Percentiles rank a stretch among this genome's conserved stretches.
These are phyloP conservation scores for Mimosa pudica DNA, from an alignment of 306 rosid species.

Conservation along the genomic window DNA sequence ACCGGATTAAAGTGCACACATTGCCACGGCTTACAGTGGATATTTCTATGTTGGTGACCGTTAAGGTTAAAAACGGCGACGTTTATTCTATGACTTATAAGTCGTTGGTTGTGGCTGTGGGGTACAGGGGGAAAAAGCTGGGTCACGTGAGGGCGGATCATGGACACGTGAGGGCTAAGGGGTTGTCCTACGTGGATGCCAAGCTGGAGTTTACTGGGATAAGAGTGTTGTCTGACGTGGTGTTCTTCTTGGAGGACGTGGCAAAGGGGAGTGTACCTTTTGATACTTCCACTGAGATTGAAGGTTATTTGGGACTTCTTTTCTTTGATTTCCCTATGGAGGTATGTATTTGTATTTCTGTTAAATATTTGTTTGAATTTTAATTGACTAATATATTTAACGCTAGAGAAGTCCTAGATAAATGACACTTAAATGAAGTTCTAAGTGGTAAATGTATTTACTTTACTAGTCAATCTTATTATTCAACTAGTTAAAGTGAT, in stretches of 20 bases:
- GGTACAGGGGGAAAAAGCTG: conserved; percentile 67
- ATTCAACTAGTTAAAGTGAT: too few species aligned
- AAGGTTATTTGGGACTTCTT: conserved; percentile 54
- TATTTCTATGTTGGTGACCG: conserved; percentile 54
- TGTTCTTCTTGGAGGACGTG: conserved; percentile 64
- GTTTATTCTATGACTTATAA: conserved; percentile 61
- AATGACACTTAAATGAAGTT: too few species aligned
- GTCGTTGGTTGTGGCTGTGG: conserved; percentile 58
- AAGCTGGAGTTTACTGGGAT: conserved; percentile 61
- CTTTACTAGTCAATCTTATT: too few species aligned
- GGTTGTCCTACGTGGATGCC: conserved; percentile 73
- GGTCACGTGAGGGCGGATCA: conserved; percentile 58
- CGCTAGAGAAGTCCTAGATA: too few species aligned
- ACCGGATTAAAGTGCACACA: conserved; percentile 51
- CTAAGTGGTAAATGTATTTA: too few species aligned
- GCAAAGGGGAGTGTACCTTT: conserved; percentile 66
- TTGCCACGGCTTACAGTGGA: conserved; percentile 60
- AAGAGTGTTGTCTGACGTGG: conserved; percentile 59
- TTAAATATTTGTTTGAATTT: too few species aligned
- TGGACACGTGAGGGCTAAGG: conserved; percentile 68
- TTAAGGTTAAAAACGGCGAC: conserved; percentile 56
- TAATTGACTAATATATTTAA: too few species aligned
- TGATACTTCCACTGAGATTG: conserved; percentile 51
- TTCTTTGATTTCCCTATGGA: conserved; percentile 56
- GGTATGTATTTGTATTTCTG: conserved; percentile 38